A percentile compares a stretch with the other conserved stretches of the same genome.
phyloP scores from a whole-genome alignment of 2,329 filamentous ascomycete genomes.

The Aspergillus fijiensis region DNA sequence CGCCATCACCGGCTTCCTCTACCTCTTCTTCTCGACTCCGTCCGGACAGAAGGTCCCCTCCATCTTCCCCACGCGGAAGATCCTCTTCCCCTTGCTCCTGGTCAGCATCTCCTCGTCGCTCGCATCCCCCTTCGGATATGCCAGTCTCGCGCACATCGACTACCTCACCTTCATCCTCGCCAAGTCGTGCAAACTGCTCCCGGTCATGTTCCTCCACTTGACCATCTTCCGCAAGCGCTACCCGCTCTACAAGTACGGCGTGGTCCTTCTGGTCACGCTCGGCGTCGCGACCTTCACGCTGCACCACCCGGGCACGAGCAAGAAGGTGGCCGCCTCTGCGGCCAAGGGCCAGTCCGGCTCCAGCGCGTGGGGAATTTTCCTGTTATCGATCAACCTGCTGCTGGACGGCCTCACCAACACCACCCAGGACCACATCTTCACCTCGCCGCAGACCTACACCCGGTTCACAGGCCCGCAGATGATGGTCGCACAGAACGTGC shows the following conservation, averaged over 20 bases:
- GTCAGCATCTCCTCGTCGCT: slow-evolving; percentile 86
- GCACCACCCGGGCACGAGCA: slow-evolving; percentile 66
- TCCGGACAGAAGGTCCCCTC: slow-evolving; percentile 45
- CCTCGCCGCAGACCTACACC: slow-evolving; percentile 61
- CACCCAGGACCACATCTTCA: slow-evolving; percentile 93
- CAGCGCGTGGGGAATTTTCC: slow-evolving; percentile 70
- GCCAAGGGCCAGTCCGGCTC: slow-evolving; percentile 59
- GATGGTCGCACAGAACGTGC: slow-evolving; percentile 97
- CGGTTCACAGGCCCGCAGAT: slow-evolving; percentile 92
- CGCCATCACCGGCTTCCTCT: slow-evolving; percentile 75
- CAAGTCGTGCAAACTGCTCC: slow-evolving; percentile 97
- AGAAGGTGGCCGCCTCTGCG: slow-evolving; percentile 50
- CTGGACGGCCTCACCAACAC: slow-evolving; percentile 96
- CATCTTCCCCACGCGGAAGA: slow-evolving; percentile 73
- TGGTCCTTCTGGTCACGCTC: slow-evolving; percentile 84
- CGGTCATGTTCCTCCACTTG: slow-evolving; percentile 95
- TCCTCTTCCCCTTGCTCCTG: slow-evolving; percentile 75
- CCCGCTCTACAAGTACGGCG: slow-evolving; percentile 93
- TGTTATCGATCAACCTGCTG: slow-evolving; percentile 84
- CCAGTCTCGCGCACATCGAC: slow-evolving; percentile 87
- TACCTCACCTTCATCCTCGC: slow-evolving; percentile 97
- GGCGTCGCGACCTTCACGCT: slow-evolving; percentile 95
- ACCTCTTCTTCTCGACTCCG: slow-evolving; percentile 68
- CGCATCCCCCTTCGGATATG: slow-evolving; percentile 94
- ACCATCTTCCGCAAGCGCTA: slow-evolving; percentile 86